A percentile compares a stretch with the other conserved stretches of the same genome.
Evolutionary conservation across 805 yeast genomes (phyloP).

Genomic region (Saccharomycopsis sp.): DNA sequence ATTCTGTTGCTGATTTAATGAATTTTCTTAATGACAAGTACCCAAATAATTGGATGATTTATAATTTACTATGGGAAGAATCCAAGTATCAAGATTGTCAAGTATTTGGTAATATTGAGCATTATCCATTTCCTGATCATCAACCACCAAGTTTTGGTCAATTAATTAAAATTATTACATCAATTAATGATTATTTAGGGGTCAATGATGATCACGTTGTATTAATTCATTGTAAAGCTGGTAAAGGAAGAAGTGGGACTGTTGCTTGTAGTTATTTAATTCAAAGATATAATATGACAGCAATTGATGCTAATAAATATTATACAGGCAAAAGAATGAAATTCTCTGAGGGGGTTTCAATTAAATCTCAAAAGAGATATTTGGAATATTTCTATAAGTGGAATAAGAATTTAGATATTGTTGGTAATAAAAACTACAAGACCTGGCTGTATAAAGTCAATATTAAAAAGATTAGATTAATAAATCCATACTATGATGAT

Average conservation of each 20-base stretch:
- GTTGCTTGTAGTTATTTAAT: constrained; percentile 66
- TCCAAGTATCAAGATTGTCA: constrained; percentile 32
- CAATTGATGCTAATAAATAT: constrained; percentile 40
- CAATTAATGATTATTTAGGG: constrained; percentile 39
- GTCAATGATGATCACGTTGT: constrained; percentile 41
- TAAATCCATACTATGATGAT: not conserved
- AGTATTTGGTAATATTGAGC: constrained; percentile 21
- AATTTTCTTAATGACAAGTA: constrained; percentile 41
- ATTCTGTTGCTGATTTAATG: constrained; percentile 44
- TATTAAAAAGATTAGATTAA: constrained; percentile 11
- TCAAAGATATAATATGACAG: constrained; percentile 33
- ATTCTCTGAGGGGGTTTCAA: constrained; percentile 64
- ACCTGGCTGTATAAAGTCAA: constrained; percentile 15
- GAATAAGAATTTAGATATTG: constrained; percentile 24
- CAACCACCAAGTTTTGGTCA: constrained; percentile 58
- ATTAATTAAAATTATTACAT: constrained; percentile 38
- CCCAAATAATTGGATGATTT: constrained; percentile 58
- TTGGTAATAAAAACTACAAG: constrained; percentile 14
- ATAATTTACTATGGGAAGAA: constrained; percentile 63
- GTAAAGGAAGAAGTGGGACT: constrained; percentile 88
- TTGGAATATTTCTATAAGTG: constrained; percentile 43
- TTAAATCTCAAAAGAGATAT: constrained; percentile 61
- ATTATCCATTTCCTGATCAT: constrained; percentile 68
- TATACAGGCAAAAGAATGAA: constrained; percentile 58
- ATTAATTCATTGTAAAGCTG: constrained; percentile 80